Conservation (phyloP, 495 filamentous ascomycete species). For the Aspergillus egyptiacus region DNA sequence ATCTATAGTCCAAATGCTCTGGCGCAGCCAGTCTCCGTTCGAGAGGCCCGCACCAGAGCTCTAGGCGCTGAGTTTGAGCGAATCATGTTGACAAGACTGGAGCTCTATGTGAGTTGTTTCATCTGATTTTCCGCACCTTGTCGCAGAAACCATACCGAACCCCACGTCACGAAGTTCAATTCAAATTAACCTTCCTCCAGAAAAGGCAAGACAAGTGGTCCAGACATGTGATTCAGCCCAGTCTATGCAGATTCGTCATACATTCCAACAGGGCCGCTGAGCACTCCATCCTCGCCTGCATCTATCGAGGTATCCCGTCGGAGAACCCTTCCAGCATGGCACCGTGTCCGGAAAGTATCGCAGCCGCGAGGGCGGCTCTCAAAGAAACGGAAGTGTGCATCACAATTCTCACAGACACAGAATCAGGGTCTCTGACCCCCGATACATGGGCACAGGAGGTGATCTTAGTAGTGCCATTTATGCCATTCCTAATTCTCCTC, state of each 20-base stretch:
- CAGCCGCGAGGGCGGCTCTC: conserved; percentile 12
- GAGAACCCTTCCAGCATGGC: conserved; percentile 5
- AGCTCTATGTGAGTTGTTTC: too few relatives aligned
- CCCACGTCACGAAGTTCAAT: too few relatives aligned
- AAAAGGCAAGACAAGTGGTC: conserved; percentile 14
- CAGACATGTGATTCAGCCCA: too few relatives aligned
- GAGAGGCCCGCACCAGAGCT: conserved; percentile 9
- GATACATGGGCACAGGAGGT: too few relatives aligned
- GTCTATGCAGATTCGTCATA: background rate
- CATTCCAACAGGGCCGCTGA: conserved; percentile 12
- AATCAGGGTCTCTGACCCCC: too few relatives aligned
- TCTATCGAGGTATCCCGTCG: conserved; percentile 15
- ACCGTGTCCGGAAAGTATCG: conserved; percentile 14
- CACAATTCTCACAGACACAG: too few relatives aligned
- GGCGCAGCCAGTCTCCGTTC: conserved; percentile 3
- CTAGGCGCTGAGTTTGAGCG: conserved; percentile 12
- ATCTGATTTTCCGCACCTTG: too few relatives aligned
- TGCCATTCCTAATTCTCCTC: conserved; percentile 20
- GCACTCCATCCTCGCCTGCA: conserved; percentile 15
- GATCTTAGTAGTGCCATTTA: too few relatives aligned
- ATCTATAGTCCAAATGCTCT: conserved; percentile 13
- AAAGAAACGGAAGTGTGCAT: conserved; percentile 12
- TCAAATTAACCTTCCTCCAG: background rate
- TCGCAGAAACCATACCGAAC: too few relatives aligned
- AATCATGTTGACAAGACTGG: too few relatives aligned